Percentiles rank a stretch among this genome's conserved stretches.
Conservation (phyloP, 495 filamentous ascomycete species). For the Hypoxylon cercidicola region DNA sequence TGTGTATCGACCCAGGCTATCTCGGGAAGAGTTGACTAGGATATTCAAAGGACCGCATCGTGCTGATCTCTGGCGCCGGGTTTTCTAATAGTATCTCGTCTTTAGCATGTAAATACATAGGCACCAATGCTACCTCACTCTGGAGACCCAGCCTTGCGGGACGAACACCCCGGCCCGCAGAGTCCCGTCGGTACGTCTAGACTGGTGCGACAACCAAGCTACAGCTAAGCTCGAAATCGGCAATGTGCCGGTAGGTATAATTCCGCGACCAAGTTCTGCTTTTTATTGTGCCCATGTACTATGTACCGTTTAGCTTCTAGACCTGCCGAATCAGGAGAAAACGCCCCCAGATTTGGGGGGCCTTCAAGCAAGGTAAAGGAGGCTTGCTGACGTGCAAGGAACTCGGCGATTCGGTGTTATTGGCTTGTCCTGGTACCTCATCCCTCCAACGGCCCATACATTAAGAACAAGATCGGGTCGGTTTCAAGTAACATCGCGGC, state of each 20-base stretch:
- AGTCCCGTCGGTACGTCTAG: slow-evolving; percentile 10
- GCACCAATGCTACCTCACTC: slow-evolving; percentile 24
- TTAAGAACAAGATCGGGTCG: neutral
- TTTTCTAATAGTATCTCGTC: slow-evolving; percentile 4
- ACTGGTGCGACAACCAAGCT: slow-evolving; percentile 35
- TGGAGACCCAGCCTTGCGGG: slow-evolving; percentile 37
- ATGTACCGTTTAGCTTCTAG: slow-evolving; percentile 25
- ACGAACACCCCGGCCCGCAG: slow-evolving; percentile 21
- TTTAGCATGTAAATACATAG: slow-evolving; percentile 19
- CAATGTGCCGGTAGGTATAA: slow-evolving; percentile 26
- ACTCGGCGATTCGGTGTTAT: slow-evolving; percentile 33
- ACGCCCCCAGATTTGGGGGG: slow-evolving; percentile 15
- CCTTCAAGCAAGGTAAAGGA: slow-evolving; percentile 17
- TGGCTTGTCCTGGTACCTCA: slow-evolving; percentile 11
- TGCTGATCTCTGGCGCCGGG: slow-evolving; percentile 23
- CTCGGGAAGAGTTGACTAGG: slow-evolving; percentile 18
- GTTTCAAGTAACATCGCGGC: slow-evolving; percentile 31
- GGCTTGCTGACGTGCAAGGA: slow-evolving; percentile 19
- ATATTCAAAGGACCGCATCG: slow-evolving; percentile 16
- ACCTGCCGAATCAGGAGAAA: slow-evolving; percentile 33
- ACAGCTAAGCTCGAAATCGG: slow-evolving; percentile 37
- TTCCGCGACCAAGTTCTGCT: slow-evolving; percentile 13
- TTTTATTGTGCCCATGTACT: slow-evolving; percentile 9
- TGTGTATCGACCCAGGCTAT: slow-evolving; percentile 12
- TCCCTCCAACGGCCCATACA: neutral